phyloP scores from a whole-genome alignment of 1,284 basidiomycete species.

The Cronartium ribicola region DNA sequence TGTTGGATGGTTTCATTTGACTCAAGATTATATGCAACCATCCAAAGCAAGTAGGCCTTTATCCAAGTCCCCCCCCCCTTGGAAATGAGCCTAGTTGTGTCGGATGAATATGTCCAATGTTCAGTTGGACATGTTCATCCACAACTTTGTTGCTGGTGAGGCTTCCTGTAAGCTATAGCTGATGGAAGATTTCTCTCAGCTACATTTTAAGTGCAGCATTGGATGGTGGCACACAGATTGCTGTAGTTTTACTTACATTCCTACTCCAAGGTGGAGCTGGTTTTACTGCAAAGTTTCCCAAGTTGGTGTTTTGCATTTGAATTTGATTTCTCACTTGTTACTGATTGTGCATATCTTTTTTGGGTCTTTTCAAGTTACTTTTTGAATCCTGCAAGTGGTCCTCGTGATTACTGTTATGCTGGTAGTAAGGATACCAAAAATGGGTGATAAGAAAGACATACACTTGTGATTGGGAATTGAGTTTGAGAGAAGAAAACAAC shows the following conservation, averaged over 20 bases:
- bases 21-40: too few species aligned
- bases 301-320: constrained; percentile 12
- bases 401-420: constrained; percentile 32
- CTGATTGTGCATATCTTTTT: not conserved
- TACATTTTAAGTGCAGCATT: constrained; percentile 40
- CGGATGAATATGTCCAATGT: too few species aligned
- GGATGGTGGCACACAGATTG: constrained; percentile 39
- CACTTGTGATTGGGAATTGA: too few species aligned
- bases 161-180: not conserved
- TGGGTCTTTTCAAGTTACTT: constrained; percentile 17
- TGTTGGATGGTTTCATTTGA: too few species aligned
- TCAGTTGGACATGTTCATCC: too few species aligned
- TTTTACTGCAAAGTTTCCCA: constrained; percentile 17
- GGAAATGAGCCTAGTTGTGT: too few species aligned
- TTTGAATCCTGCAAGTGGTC: constrained; percentile 18
- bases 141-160: too few species aligned
- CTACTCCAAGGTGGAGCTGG: constrained; percentile 38
- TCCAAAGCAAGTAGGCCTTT: too few species aligned
- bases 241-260: constrained; percentile 32
- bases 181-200: not conserved
- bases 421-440: not conserved
- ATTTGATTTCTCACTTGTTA: not conserved
- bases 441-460: too few species aligned
- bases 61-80: too few species aligned
- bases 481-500: too few species aligned